Conservation (phyloP, 352 stramenopile genomes). For the Globisporangium paddicum region DNA sequence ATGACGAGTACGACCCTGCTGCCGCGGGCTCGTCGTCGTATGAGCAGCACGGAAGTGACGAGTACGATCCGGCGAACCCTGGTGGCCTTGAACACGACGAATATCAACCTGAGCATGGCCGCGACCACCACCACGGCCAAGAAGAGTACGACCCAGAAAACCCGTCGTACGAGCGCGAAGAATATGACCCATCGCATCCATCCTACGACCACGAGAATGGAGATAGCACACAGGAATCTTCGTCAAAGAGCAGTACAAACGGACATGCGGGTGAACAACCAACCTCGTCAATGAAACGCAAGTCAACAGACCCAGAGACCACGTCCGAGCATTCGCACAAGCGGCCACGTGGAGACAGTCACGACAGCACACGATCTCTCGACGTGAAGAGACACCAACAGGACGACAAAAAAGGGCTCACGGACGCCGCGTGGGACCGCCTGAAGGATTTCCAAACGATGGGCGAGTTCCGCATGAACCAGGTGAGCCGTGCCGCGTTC, state of each 20-base stretch:
- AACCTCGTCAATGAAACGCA: not conserved
- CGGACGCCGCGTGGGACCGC: conserved; percentile 63
- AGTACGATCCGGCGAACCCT: conserved; percentile 25
- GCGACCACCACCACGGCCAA: conserved; percentile 12
- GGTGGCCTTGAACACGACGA: conserved; percentile 1
- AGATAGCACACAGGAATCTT: not conserved
- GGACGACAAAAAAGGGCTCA: conserved; percentile 50
- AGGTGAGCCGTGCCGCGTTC: conserved; percentile 72
- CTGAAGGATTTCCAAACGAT: conserved; percentile 68
- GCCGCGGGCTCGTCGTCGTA: conserved; percentile 1
- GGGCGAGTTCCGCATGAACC: conserved; percentile 48
- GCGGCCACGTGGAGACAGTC: conserved; percentile 21
- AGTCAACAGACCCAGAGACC: not conserved
- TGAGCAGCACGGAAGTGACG: conserved; percentile 10
- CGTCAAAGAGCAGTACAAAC: not conserved
- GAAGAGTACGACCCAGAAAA: conserved; percentile 41
- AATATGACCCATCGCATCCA: conserved; percentile 7
- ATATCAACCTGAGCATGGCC: conserved; percentile 6
- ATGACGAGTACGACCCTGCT: conserved; percentile 29
- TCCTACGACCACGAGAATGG: conserved; percentile 1
- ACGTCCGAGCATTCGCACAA: conserved; percentile 11
- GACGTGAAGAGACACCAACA: conserved; percentile 12
- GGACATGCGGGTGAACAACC: not conserved
- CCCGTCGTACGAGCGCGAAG: conserved; percentile 18
- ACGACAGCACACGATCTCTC: conserved; percentile 18